phyloP scores from a whole-genome alignment of 805 yeast genomes.

The Barnettozyma siamensis region DNA sequence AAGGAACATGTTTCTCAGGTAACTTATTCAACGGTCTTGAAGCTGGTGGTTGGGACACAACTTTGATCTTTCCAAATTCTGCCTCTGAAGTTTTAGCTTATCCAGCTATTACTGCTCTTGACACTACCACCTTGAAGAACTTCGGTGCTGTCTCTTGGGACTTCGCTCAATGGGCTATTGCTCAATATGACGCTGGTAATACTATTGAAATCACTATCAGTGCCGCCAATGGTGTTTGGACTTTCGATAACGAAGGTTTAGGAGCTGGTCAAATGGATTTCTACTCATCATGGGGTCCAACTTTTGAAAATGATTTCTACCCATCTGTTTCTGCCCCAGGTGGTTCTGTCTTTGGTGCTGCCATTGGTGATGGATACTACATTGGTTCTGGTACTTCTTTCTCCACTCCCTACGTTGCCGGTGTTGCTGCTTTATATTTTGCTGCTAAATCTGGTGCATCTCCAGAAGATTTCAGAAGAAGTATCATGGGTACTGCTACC shows the following conservation, averaged over 20 bases:
- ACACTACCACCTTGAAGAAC: background rate
- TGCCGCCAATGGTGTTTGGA: background rate
- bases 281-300: conserved; percentile 18
- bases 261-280: conserved; percentile 12
- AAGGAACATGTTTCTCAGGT: conserved; percentile 4
- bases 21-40: background rate
- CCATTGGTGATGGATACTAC: conserved; percentile 6
- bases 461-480: conserved; percentile 6
- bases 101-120: background rate
- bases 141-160: conserved; percentile 9
- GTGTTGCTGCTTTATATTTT: conserved; percentile 12
- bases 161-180: conserved; percentile 11
- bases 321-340: conserved; percentile 19
- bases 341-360: conserved; percentile 14
- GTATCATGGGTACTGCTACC: conserved; percentile 7
- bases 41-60: background rate
- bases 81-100: background rate
- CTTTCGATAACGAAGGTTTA: background rate
- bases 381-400: conserved; percentile 17
- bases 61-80: background rate
- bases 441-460: conserved; percentile 4
- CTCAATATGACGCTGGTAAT: conserved; percentile 7
- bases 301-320: conserved; percentile 14
- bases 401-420: conserved; percentile 15
- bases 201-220: conserved; percentile 3